Evolutionary conservation across 2,329 filamentous ascomycete genomes (phyloP), one percentile per base, ranked within the genome.

Genomic region (Microdochium trichocladiopsis): DNA sequence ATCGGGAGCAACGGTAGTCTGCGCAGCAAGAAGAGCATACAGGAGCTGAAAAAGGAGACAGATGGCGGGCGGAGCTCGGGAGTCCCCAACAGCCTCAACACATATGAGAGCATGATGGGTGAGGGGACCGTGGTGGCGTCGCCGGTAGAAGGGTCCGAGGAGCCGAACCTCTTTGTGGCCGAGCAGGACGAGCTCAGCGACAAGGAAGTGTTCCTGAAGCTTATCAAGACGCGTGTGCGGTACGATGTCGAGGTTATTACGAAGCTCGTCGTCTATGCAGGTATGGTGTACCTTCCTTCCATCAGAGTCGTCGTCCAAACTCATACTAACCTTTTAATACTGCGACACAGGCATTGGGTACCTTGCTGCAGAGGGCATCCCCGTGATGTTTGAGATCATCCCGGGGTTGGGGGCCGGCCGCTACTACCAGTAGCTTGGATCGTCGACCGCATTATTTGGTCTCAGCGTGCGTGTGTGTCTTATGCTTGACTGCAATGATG

Each of bases 181-280:
- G 70, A 72, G 23, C 73, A 76, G 49, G 73, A 79, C 47, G 77
- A 80, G 59, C 61, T 80, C 24, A 84, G 84, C 48, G 86, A 91
- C 66, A 80, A 78, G 59, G 88, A 95, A 65, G 86, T 97, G 67
- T 96, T 97, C 68, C 87, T 85, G 47, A 83, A 80, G 64, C 77
- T 97, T 52, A 86, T 91, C 57, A 90, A 87, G 70, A 91, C 94
- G 49, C 83, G 94, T 59, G 92, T 96, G 54, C 79, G 92, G 60
- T 99, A 97, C 64, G 94, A 99, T 70, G 93, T 97, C n/a, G 94
- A 99, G 69, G 93, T 99, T 37, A 88, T 99, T 36, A 97, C 94
- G 4, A 97, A 96, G 72, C 71, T 99, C 55, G 88, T 99, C 61
- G 90, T 99, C 23, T 99, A 99, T 72, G 81, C 87, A 54, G 94